Base-by-base conservation (phyloP, 768 basidiomycete genomes). In the Tephrocybe rancida region DNA sequence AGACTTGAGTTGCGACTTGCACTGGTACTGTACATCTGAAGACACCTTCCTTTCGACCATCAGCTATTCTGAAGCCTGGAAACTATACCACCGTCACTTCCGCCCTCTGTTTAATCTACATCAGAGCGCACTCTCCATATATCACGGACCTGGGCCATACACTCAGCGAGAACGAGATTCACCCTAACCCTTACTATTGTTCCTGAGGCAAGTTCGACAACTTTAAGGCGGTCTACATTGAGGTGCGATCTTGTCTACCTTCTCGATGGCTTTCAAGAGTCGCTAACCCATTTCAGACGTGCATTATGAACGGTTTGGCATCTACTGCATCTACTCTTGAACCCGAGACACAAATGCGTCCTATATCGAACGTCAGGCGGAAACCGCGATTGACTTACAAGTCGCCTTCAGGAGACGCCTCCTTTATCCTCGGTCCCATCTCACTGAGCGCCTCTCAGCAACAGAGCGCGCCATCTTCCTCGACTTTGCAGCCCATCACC, bases 371-470 rank as follows among this genome's bases (percentile, higher is more conserved):
- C n/a, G 69, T 74, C 27, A 78, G 84, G 49, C 74, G 85, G 50
- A 87, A 87, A 64, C 85, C 85, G 24, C 61, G 67, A 46, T 58
- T 73, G 56, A 86, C 85, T 13, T 84, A 85, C 67, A 81, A 76
- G 54, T 86, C 85, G 6, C 85, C 85, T 7, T 66, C 73, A 29
- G 73, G 59, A 63, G 67, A 65, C 35, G 68, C 73, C 16, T 56
- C 56, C 3, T 53, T 42, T 22, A 57, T 51, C 26, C 48, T 58
- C 42, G 52, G 47, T 19, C 48, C 55, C 9, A 52, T 59, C 26
- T 53, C 56, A 37, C 46, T 55, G 37, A 32, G 52, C 22, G 32
- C 48, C 2, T 21, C 48, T 24, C 19, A 57, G 24, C 51, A 37
- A 16, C 55, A 54, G 41, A 45, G 14, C 48, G 54, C 43, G 48